Conservation (phyloP, 495 filamentous ascomycete species). For the Aspergillus kassunensis region DNA sequence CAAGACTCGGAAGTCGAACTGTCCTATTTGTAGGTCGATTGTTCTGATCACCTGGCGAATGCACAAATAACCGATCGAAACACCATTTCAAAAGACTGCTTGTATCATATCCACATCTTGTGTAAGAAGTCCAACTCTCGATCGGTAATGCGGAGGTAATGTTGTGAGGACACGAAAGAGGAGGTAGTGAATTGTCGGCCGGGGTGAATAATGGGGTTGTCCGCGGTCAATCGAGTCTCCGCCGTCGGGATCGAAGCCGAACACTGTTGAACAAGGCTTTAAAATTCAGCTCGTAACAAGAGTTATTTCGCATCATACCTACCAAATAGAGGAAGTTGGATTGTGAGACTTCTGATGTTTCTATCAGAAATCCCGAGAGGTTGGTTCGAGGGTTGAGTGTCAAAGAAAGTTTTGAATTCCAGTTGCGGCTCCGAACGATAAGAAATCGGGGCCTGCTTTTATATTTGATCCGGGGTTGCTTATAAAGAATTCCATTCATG, state of each 20-base stretch:
- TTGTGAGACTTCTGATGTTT: too few relatives aligned
- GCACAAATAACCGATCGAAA: conserved; percentile 17
- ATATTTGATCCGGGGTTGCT: conserved; percentile 21
- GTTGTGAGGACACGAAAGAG: not conserved
- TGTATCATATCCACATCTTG: conserved; percentile 14
- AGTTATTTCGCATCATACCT: not conserved
- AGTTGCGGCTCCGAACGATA: conserved; percentile 21
- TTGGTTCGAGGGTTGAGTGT: not conserved
- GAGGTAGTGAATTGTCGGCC: conserved; percentile 5
- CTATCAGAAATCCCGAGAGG: not conserved
- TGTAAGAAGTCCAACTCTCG: conserved; percentile 13
- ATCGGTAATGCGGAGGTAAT: not conserved
- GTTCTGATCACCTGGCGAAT: conserved; percentile 9
- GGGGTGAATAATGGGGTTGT: conserved; percentile 7
- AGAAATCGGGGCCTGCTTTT: conserved; percentile 24
- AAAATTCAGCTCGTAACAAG: not conserved
- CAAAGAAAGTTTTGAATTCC: conserved; percentile 18
- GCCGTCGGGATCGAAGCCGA: conserved; percentile 10
- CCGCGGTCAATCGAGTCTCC: conserved; percentile 11
- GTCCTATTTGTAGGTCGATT: conserved; percentile 11
- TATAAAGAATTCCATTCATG: not conserved
- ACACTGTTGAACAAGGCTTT: conserved; percentile 2
- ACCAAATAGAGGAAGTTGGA: not conserved
- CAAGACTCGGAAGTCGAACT: conserved; percentile 5
- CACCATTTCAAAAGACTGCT: conserved; percentile 10